Percentiles rank a stretch among this genome's conserved stretches.
Evolutionary conservation across 2,329 filamentous ascomycete species (phyloP).

Genomic region (Davidsoniella virescens): DNA sequence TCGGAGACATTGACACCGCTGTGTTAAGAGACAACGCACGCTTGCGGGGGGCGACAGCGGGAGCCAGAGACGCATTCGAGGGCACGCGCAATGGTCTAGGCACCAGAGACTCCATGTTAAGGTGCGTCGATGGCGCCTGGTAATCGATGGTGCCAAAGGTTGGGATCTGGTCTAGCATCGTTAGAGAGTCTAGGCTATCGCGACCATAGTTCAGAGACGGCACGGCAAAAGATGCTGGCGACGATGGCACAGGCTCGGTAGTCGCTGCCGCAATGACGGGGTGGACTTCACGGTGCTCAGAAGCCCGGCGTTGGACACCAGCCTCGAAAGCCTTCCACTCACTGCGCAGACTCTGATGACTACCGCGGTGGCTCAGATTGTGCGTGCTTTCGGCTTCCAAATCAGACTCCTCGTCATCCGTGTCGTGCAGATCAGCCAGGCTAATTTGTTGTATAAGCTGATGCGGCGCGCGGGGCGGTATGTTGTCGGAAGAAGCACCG

Average conservation of each 20-base stretch:
- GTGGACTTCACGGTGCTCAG: not conserved
- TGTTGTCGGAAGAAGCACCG: not conserved
- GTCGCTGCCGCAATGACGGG: not conserved
- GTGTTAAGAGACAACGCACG: not conserved
- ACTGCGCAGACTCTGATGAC: constrained; percentile 3
- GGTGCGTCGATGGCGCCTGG: too few species aligned
- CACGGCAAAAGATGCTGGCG: not conserved
- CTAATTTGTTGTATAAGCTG: not conserved
- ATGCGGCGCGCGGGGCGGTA: not conserved
- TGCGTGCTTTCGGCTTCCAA: too few species aligned
- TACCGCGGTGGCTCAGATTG: not conserved
- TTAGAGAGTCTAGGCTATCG: too few species aligned
- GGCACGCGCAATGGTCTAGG: not conserved
- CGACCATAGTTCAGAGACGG: not conserved
- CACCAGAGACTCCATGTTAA: not conserved
- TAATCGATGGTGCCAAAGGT: too few species aligned
- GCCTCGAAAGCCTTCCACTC: constrained; percentile 8
- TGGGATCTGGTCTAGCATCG: too few species aligned
- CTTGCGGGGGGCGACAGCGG: not conserved
- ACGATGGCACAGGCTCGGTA: not conserved
- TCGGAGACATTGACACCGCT: not conserved
- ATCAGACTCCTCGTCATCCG: constrained; percentile 3
- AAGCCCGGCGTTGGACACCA: not conserved
- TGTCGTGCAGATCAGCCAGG: not conserved
- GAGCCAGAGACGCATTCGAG: not conserved